Percentiles rank a stretch among this genome's conserved stretches.
Conservation (phyloP, 257 asterid species). For the Ajuga chamaepitys region DNA sequence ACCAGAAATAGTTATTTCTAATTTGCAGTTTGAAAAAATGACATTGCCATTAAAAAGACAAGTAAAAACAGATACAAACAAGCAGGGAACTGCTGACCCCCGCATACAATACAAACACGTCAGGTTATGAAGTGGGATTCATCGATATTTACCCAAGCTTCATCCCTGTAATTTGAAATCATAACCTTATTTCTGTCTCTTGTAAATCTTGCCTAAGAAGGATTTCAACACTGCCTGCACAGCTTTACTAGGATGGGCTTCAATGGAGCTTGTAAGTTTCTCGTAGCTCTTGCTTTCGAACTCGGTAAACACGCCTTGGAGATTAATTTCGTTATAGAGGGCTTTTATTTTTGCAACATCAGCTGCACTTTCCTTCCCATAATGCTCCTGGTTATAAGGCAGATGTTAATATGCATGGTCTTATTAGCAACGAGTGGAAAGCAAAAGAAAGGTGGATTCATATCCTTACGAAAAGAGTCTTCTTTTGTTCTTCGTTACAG, state of each 20-base stretch:
- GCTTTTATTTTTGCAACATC: slow-evolving; percentile 64
- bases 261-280: slow-evolving; percentile 57
- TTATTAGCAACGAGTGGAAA: background rate
- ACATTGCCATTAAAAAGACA: background rate
- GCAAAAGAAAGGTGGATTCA: background rate
- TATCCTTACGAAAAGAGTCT: slow-evolving; percentile 56
- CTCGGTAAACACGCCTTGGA: slow-evolving; percentile 63
- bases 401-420: slow-evolving; percentile 1
- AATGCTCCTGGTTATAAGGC: slow-evolving; percentile 55
- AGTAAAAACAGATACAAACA: slow-evolving; percentile 19
- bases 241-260: slow-evolving; percentile 76
- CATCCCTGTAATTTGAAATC: background rate
- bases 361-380: slow-evolving; percentile 62
- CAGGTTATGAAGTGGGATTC: slow-evolving; percentile 14
- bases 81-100: background rate
- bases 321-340: slow-evolving; percentile 62
- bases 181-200: slow-evolving; percentile 65
- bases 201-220: slow-evolving; percentile 91
- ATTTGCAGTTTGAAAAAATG: slow-evolving; percentile 3
- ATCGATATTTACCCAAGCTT: background rate
- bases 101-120: slow-evolving; percentile 9
- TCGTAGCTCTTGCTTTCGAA: slow-evolving; percentile 66
- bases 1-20: slow-evolving; percentile 2
- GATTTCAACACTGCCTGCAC: slow-evolving; percentile 82
- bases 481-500: slow-evolving; percentile 76